phyloP scores from a whole-genome alignment of 2,329 filamentous ascomycete genomes.

The Trichophyton benhamiae region DNA sequence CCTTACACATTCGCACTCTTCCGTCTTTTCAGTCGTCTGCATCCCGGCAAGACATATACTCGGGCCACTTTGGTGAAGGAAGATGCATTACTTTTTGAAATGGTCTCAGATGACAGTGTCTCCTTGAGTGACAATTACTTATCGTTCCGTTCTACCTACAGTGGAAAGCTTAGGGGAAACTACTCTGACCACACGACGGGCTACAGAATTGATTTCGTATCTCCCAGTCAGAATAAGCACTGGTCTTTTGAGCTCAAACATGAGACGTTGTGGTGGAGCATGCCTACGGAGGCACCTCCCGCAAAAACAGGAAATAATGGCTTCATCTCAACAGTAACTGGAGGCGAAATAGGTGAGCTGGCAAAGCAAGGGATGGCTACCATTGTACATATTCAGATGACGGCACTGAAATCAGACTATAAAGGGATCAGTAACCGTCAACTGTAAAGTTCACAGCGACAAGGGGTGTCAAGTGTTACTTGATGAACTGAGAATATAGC shows the following conservation, averaged over 20 bases:
- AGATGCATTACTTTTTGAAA: not conserved
- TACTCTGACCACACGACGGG: not conserved
- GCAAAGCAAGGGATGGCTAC: not conserved
- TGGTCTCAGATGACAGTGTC: not conserved
- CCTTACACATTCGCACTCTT: slow-evolving; percentile 1
- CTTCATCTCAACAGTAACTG: not conserved
- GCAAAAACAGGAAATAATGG: slow-evolving; percentile 2
- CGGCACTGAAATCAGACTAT: not conserved
- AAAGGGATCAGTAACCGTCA: slow-evolving; percentile 2
- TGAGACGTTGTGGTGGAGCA: not conserved
- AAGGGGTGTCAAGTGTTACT: not conserved
- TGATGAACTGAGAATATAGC: not conserved
- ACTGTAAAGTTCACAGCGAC: not conserved
- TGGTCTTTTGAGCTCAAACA: slow-evolving; percentile 5
- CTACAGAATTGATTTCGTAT: slow-evolving; percentile 4
- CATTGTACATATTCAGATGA: not conserved
- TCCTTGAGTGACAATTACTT: slow-evolving; percentile 1
- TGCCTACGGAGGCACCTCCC: not conserved
- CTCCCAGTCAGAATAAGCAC: not conserved
- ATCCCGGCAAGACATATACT: not conserved
- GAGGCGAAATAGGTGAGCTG: not conserved
- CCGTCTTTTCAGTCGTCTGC: slow-evolving; percentile 1
- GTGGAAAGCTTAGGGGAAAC: not conserved
- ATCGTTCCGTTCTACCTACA: not conserved
- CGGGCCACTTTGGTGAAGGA: slow-evolving; percentile 1